Base-by-base conservation (phyloP, 495 filamentous ascomycete species). In the Penicillium taxi region DNA sequence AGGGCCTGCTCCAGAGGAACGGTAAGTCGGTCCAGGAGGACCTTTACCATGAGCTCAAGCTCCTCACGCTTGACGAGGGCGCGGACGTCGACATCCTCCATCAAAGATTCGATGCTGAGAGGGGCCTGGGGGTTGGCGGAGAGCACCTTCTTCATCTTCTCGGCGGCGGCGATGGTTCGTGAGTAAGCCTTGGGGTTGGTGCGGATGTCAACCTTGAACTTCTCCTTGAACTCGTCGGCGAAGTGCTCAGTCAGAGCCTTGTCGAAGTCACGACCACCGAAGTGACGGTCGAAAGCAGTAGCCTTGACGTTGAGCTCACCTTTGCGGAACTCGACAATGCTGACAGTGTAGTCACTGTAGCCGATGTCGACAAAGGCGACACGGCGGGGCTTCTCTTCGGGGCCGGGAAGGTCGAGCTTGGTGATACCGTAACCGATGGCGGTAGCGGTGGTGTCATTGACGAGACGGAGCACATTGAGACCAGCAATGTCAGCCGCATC, bases 101-200 rank as follows among this genome's bases (percentile, higher is more conserved):
- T 96, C 43, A 96, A 72, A 13, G 91, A 95, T 73, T 99, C 91
- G 52, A 99, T 94, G 70, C 84, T 96, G 54, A 99, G 50, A n/a
- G 91, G 93, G 3, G 89, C 91, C 47, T 80, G 74, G 32, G 88
- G 80, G 63, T 96, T 96, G 50, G 91, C 91, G 9, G 93, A 96
- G 38, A 99, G 74, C 36, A 99, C 81, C 77, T 96, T 96, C 86
- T 99, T 99, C 55, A 94, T 59, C 77, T 95, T 96, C 74, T 99
- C 91, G 32, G 86, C 84, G 30, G 83, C 89, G 36, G 86, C 80
- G 9, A 82, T 67, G 51, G 94, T 84, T 55, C 91, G 85, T 41
- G 86, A 74, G 63, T 81, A 75, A 37, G 88, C 91, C 74, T 96
- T 95, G 42, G 77, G 70, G 69, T 96, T 86, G 41, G 75, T 78